A percentile compares a stretch with the other conserved stretches of the same genome.
Evolutionary conservation across 2,329 filamentous ascomycete genomes (phyloP).

Genomic region (Phaeomoniella chlamydospora): DNA sequence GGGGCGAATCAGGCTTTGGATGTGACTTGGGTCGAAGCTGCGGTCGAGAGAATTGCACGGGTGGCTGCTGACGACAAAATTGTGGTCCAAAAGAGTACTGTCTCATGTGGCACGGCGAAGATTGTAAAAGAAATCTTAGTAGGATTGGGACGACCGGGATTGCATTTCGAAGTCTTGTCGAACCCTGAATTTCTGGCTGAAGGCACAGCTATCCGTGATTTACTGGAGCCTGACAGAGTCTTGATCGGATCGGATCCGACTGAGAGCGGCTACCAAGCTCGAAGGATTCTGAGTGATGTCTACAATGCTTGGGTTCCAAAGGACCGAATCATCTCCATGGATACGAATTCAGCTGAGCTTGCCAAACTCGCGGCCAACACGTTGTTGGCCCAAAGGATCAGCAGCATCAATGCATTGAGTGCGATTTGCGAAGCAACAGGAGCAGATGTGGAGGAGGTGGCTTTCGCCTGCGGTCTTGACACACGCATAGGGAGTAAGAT

Average conservation of each 20-base stretch:
- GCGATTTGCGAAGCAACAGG: background rate
- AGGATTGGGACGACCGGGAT: background rate
- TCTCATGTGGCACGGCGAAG: background rate
- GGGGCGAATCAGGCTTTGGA: background rate
- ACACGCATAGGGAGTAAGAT: background rate
- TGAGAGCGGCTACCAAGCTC: background rate
- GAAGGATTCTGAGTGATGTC: background rate
- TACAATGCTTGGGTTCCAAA: background rate
- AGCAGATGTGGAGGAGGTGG: background rate
- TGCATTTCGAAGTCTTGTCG: background rate
- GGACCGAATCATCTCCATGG: background rate
- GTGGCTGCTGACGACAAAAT: background rate
- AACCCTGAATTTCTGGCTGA: background rate
- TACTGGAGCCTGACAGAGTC: background rate
- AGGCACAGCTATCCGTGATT: background rate
- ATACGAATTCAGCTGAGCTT: background rate
- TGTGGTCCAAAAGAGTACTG: background rate
- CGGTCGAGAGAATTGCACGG: background rate
- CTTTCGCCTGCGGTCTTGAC: background rate
- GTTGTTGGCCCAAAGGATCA: background rate
- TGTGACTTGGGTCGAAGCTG: background rate
- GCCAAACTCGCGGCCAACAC: background rate
- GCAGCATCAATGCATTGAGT: background rate
- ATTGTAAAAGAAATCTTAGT: background rate
- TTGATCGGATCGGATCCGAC: background rate